Conservation (phyloP, 1,284 basidiomycete species). For the Heterobasidion irregulare region DNA sequence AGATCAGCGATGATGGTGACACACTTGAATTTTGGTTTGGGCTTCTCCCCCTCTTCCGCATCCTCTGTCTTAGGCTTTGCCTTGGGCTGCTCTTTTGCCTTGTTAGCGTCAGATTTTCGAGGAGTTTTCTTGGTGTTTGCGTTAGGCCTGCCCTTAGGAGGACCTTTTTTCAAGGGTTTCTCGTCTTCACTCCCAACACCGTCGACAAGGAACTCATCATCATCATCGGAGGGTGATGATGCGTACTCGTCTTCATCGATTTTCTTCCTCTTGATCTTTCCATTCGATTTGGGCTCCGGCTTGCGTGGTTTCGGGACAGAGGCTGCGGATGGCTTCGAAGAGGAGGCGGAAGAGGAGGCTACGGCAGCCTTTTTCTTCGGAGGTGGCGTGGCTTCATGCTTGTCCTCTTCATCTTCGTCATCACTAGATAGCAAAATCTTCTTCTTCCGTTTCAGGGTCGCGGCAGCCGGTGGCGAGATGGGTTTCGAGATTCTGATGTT, state of each 20-base stretch:
- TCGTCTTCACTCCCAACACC: constrained; percentile 16
- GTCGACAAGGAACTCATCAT: not conserved
- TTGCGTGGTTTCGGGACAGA: constrained; percentile 10
- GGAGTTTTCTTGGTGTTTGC: constrained; percentile 14
- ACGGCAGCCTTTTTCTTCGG: constrained; percentile 35
- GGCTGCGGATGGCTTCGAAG: constrained; percentile 11
- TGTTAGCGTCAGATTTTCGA: constrained; percentile 12
- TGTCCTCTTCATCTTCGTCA: constrained; percentile 24
- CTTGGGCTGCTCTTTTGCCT: constrained; percentile 13
- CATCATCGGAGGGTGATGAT: not conserved
- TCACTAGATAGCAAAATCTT: constrained; percentile 22
- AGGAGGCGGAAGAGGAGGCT: constrained; percentile 17
- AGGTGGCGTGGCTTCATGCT: constrained; percentile 16
- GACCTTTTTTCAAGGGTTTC: constrained; percentile 19
- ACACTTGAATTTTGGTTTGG: constrained; percentile 27
- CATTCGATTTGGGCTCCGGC: constrained; percentile 4
- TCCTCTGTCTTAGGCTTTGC: constrained; percentile 13
- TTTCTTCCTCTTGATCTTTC: constrained; percentile 9
- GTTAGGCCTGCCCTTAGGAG: constrained; percentile 17
- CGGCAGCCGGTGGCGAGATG: not conserved
- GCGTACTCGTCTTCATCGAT: constrained; percentile 16
- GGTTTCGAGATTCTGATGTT: not conserved
- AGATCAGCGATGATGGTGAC: constrained; percentile 1
- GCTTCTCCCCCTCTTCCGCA: constrained; percentile 15
- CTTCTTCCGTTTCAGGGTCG: constrained; percentile 24